Conservation (phyloP, 306 rosid species). For the Betula pendula region DNA sequence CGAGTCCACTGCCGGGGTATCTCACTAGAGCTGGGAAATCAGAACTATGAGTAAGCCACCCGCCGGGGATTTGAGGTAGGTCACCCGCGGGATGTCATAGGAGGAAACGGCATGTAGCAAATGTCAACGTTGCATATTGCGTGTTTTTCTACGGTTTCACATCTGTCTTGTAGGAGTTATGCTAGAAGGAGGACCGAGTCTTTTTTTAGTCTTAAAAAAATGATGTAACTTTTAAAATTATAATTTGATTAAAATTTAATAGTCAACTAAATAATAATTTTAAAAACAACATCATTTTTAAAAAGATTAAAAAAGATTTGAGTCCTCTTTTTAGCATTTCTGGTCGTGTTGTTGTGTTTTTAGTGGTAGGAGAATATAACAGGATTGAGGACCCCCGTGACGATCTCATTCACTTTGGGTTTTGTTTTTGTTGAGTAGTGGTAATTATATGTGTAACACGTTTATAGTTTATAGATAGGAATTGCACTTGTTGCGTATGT, state of each 20-base stretch:
- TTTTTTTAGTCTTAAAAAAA: too few relatives aligned
- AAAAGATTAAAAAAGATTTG: too few relatives aligned
- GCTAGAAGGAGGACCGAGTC: too few relatives aligned
- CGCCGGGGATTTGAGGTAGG: not conserved
- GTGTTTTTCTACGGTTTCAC: not conserved
- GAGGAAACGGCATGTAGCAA: not conserved
- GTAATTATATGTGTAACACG: not conserved
- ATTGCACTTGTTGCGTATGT: too few relatives aligned
- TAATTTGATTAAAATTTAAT: too few relatives aligned
- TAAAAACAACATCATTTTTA: too few relatives aligned
- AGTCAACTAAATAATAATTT: too few relatives aligned
- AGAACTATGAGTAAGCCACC: not conserved
- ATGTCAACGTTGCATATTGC: not conserved
- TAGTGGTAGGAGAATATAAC: not conserved
- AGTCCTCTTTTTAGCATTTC: too few relatives aligned
- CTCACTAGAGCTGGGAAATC: constrained; percentile 35
- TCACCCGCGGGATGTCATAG: too few relatives aligned
- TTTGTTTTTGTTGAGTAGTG: not conserved
- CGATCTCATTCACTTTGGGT: not conserved
- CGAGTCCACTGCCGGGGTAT: constrained; percentile 80
- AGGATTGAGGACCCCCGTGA: not conserved
- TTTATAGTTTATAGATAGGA: not conserved
- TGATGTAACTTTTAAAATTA: too few relatives aligned
- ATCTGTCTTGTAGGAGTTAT: too few relatives aligned
- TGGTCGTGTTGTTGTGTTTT: not conserved